A percentile compares a stretch with the other conserved stretches of the same genome.
phyloP scores from a whole-genome alignment of 2,329 filamentous ascomycete genomes.

The Microascus cirrosus region DNA sequence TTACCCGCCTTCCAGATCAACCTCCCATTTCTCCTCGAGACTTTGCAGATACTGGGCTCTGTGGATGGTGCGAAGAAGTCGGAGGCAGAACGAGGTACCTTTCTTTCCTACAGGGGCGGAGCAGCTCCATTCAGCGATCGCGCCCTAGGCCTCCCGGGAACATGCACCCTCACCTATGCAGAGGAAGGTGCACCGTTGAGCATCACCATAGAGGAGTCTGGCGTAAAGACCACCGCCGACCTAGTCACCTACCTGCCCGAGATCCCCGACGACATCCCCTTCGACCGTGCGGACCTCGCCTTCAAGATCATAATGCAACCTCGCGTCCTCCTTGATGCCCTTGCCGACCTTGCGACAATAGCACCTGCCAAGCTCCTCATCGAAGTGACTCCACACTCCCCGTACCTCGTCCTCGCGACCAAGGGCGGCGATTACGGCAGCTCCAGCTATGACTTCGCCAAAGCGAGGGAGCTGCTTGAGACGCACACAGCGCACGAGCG shows the following conservation, averaged over 20 bases:
- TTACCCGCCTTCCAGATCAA: conserved; percentile 77
- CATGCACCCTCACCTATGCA: conserved; percentile 73
- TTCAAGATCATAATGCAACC: conserved; percentile 95
- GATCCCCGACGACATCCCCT: conserved; percentile 69
- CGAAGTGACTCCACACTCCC: conserved; percentile 48
- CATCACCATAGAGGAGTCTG: conserved; percentile 75
- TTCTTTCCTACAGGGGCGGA: conserved; percentile 36
- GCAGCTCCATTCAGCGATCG: conserved; percentile 74
- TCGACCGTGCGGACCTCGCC: conserved; percentile 65
- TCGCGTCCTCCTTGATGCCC: conserved; percentile 58
- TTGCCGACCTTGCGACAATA: conserved; percentile 59
- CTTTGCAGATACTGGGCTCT: conserved; percentile 90
- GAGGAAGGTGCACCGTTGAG: conserved; percentile 67
- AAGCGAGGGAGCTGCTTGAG: conserved; percentile 58
- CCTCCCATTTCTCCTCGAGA: conserved; percentile 78
- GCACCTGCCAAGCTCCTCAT: conserved; percentile 65
- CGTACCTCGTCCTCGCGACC: conserved; percentile 66
- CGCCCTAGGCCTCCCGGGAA: conserved; percentile 70
- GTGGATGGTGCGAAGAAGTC: conserved; percentile 53
- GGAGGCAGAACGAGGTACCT: conserved; percentile 47
- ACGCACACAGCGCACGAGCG: conserved; percentile 54
- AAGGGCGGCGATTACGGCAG: conserved; percentile 43
- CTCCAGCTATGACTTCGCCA: conserved; percentile 56
- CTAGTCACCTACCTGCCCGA: conserved; percentile 80
- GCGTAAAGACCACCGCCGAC: conserved; percentile 81